Evolutionary conservation across 441 rosid genomes (phyloP).

Genomic region (Brassica balearica): DNA sequence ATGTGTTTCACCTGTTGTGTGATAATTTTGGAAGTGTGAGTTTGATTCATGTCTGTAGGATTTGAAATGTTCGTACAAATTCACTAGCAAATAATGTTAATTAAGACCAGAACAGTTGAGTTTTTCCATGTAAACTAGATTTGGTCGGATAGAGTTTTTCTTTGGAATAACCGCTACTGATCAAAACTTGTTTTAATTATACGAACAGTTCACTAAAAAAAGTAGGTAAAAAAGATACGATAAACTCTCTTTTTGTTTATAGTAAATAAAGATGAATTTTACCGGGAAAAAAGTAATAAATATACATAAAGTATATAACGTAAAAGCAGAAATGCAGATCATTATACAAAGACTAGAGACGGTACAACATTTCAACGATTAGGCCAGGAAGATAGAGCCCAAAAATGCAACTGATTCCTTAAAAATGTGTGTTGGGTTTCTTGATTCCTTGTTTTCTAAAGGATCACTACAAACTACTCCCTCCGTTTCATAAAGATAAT

Average conservation of each 20-base stretch:
- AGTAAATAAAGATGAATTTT: background rate
- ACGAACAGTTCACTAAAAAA: background rate
- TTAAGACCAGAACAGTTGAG: background rate
- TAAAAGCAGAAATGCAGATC: background rate
- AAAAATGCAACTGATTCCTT: background rate
- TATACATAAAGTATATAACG: background rate
- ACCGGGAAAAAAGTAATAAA: background rate
- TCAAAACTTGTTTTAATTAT: too few species aligned
- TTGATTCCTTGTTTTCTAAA: background rate
- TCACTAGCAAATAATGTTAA: too few species aligned
- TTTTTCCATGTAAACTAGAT: background rate
- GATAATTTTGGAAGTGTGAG: too few species aligned
- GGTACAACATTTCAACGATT: background rate
- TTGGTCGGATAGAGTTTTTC: background rate
- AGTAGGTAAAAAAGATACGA: background rate
- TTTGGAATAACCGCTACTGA: background rate
- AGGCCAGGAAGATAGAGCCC: slow-evolving; percentile 6
- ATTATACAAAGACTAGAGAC: background rate
- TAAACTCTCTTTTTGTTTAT: background rate
- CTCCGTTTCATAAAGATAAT: too few species aligned
- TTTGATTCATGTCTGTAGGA: too few species aligned
- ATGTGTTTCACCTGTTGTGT: too few species aligned
- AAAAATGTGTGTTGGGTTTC: background rate
- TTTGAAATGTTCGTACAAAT: too few species aligned
- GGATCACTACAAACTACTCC: background rate